These are phyloP conservation scores for Anisodus acutangulus DNA, from an alignment of 257 asterid species.

Conservation along the genomic window DNA sequence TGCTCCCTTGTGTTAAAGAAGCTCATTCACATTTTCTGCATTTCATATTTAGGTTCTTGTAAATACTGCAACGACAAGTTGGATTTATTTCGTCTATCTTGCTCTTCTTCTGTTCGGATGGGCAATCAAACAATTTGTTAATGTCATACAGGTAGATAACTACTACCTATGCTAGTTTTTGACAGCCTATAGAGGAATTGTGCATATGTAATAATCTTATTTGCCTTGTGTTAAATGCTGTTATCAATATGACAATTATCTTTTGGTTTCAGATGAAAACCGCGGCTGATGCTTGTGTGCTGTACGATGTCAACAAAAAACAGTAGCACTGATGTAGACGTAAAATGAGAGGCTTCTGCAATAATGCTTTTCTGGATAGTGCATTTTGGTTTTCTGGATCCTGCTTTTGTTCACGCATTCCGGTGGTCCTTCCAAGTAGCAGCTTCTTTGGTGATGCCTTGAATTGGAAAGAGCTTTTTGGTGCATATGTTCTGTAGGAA, in stretches of 20 bases:
- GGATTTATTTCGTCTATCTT: constrained; percentile 56
- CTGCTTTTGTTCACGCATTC: neutral
- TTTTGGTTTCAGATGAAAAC: constrained; percentile 76
- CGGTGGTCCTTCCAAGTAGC: neutral
- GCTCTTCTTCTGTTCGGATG: constrained; percentile 70
- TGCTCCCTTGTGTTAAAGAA: neutral
- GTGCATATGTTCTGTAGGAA: neutral
- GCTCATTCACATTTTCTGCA: constrained; percentile 10
- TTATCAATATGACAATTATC: constrained; percentile 12
- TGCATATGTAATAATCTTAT: constrained; percentile 17
- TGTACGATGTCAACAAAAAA: constrained; percentile 71
- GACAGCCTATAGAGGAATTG: neutral
- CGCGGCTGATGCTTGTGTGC: constrained; percentile 90
- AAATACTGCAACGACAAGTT: constrained; percentile 54
- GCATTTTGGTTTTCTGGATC: constrained; percentile 22
- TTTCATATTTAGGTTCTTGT: constrained; percentile 60
- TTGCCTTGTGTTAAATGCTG: constrained; percentile 3
- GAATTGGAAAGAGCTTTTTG: constrained; percentile 20
- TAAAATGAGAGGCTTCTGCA: neutral
- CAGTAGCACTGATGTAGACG: constrained; percentile 46
- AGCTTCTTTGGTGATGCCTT: constrained; percentile 21
- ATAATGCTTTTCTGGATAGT: constrained; percentile 2
- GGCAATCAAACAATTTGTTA: constrained; percentile 78
- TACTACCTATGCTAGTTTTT: neutral
- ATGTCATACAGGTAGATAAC: constrained; percentile 76